A percentile compares a stretch with the other conserved stretches of the same genome.
phyloP scores from a whole-genome alignment of 2,329 filamentous ascomycete species.

The Trichophyton equinum region DNA sequence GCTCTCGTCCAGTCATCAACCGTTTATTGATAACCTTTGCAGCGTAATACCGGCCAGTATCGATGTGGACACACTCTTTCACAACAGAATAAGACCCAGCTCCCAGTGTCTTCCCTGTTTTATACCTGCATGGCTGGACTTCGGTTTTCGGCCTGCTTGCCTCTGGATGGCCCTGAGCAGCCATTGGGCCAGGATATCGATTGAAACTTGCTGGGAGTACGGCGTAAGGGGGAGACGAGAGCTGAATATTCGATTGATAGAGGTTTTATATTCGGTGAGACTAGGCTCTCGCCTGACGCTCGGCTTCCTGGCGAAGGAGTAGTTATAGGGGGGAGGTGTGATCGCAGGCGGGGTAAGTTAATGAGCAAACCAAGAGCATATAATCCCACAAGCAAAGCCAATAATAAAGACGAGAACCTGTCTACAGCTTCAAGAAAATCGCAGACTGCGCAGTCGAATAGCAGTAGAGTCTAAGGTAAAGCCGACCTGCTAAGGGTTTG shows the following conservation, averaged over 20 bases:
- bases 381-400: neutral
- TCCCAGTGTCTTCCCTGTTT: slow-evolving; percentile 94
- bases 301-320: neutral
- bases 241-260: neutral
- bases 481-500: neutral
- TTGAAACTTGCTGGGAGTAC: neutral
- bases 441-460: too few relatives aligned
- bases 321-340: neutral
- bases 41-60: slow-evolving; percentile 94
- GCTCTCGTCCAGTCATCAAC: slow-evolving; percentile 90
- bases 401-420: neutral
- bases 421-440: too few relatives aligned
- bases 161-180: slow-evolving; percentile 5
- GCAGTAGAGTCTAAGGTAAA: neutral
- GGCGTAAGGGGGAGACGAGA: neutral
- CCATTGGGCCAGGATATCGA: slow-evolving; percentile 4
- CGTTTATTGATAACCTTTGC: slow-evolving; percentile 99
- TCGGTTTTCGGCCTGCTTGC: slow-evolving; percentile 35
- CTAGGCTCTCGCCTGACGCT: neutral
- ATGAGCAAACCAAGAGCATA: neutral
- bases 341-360: neutral
- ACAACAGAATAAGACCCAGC: slow-evolving; percentile 97
- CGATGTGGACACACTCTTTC: slow-evolving; percentile 97
- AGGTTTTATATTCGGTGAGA: neutral
- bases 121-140: slow-evolving; percentile 93